These are phyloP conservation scores for Fistulina hepatica DNA, from an alignment of 1,284 basidiomycete species.

Conservation along the genomic window DNA sequence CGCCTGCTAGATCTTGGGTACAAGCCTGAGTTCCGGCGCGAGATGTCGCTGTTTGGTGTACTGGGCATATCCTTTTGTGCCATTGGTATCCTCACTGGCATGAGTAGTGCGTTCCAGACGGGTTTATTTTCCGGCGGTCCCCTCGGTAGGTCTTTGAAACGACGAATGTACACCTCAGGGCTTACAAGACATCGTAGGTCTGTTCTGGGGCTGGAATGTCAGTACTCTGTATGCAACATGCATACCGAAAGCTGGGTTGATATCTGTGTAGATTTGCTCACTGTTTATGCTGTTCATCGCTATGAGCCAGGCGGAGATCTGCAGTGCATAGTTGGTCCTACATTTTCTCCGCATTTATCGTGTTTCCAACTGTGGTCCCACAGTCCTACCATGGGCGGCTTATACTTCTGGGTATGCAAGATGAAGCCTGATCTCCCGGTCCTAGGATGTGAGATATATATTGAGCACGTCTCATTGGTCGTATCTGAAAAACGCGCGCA, in stretches of 20 bases:
- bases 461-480: constrained; percentile 3
- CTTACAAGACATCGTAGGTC: constrained; percentile 24
- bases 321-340: constrained; percentile 52
- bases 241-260: background rate
- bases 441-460: constrained; percentile 38
- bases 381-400: constrained; percentile 45
- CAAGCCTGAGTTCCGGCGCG: constrained; percentile 40
- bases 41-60: constrained; percentile 51
- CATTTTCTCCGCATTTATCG: too few relatives aligned
- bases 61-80: constrained; percentile 53
- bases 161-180: background rate
- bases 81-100: constrained; percentile 49
- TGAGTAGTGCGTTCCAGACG: constrained; percentile 49
- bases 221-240: constrained; percentile 13
- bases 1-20: constrained; percentile 45
- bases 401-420: constrained; percentile 57
- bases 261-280: constrained; percentile 35
- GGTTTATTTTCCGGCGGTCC: constrained; percentile 50
- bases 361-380: too few relatives aligned
- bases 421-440: constrained; percentile 47
- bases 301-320: constrained; percentile 46
- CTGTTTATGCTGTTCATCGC: constrained; percentile 51
- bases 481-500: too few relatives aligned
- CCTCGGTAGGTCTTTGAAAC: constrained; percentile 22
- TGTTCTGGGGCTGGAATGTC: constrained; percentile 61